These are phyloP conservation scores for Rhizopogon vesiculosus DNA, from an alignment of 768 basidiomycete species.

Conservation along the genomic window DNA sequence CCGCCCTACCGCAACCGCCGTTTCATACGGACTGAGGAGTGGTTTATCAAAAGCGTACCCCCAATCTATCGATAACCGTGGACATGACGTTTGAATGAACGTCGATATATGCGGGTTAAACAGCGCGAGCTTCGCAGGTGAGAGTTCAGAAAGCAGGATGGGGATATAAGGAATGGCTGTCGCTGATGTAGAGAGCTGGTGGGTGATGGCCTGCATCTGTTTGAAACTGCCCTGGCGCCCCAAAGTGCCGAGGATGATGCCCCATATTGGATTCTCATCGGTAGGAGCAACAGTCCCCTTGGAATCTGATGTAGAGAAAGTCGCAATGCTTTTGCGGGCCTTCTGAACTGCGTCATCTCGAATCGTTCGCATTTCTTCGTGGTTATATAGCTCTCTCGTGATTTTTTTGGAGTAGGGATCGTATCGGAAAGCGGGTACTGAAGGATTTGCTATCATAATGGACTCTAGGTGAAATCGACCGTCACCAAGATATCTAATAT, in stretches of 20 bases:
- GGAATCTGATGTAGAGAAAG: conserved; percentile 12
- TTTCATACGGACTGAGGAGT: conserved; percentile 90
- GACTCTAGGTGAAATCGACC: conserved; percentile 98
- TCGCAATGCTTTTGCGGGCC: conserved; percentile 62
- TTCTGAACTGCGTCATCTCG: conserved; percentile 71
- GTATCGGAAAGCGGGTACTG: conserved; percentile 93
- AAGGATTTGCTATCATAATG: conserved; percentile 99
- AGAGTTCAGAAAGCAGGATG: conserved; percentile 94
- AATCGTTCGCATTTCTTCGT: conserved; percentile 76
- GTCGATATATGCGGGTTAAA: conserved; percentile 79
- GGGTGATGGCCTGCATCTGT: conserved; percentile 81
- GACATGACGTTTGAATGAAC: conserved; percentile 96
- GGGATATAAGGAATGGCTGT: conserved; percentile 73
- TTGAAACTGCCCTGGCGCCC: conserved; percentile 91
- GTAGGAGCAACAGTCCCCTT: conserved; percentile 1
- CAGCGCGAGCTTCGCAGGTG: conserved; percentile 86
- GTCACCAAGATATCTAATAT: conserved; percentile 85
- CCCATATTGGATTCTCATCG: conserved; percentile 54
- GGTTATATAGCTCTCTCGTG: conserved; percentile 88
- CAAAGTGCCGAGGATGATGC: conserved; percentile 88
- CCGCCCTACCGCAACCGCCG: conserved; percentile 69
- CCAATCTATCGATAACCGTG: conserved; percentile 97
- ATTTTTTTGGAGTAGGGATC: conserved; percentile 98
- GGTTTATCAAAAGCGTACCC: conserved; percentile 93
- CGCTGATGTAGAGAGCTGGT: conserved; percentile 54